Base-by-base conservation (phyloP, 257 asterid genomes). In the Nyctanthes arbortristis region DNA sequence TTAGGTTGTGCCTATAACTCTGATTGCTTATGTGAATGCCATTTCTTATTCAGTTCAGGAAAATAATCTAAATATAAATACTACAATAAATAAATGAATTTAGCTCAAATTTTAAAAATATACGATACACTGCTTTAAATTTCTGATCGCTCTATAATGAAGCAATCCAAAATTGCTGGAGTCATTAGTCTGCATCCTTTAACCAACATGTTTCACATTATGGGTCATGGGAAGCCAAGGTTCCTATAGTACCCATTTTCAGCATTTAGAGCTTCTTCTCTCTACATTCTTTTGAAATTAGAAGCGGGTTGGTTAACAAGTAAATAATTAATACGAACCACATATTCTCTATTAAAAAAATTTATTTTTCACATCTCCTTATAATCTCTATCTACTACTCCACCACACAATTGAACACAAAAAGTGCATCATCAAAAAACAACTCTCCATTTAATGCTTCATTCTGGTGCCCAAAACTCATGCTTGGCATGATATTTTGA, bases 111-210 rank as follows among this genome's bases (percentile, higher is more conserved):
- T 32, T 32, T 32, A 32, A 32, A 2, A 32, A 32, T 3, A 4
- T 32, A 32, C 7, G 7, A 3, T 36, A 49, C 20, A 24, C 65
- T 68, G 65, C 85, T 67, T 73, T 85, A 70, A 43, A 69, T 69
- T 78, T 79, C 77, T 73, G 80, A 47, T 79, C 80, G 27, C 80
- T 76, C 88, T 85, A 70, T 32, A 64, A 56, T 59, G 32, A 34
- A 54, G 43, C 31, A 35, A 62, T 69, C 34, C 52, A 69, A 63
- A 11, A 49, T 6, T 65, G 24, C 9, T 5, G 13, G 13, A 74
- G 9, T 47, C 62, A 55, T 34, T 3, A 54, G 12, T 34, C 16
- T 52, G 30, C 22, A 20, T 7, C 11, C 40, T 31, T 31, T 18
- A 18, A 33, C 32, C 6, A 33, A 33, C 14, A 9, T 33, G 13